These are phyloP conservation scores for Xylaria scruposa DNA, from an alignment of 495 filamentous ascomycete species.

Conservation along the genomic window DNA sequence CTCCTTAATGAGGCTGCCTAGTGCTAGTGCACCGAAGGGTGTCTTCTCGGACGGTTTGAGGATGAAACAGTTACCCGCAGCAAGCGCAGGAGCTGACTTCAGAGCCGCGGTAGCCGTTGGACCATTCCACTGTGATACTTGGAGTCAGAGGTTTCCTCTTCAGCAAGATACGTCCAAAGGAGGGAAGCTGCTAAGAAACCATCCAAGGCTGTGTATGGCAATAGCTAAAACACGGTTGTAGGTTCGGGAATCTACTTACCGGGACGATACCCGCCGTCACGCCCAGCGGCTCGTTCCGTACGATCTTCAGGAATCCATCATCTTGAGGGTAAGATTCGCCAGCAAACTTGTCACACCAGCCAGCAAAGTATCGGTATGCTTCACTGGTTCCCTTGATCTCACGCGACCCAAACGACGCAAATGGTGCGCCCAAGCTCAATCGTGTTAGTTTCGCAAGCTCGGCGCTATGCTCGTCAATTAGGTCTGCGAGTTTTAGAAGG, in stretches of 20 bases:
- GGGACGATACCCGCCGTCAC: conserved; percentile 51
- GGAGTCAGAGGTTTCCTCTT: neutral
- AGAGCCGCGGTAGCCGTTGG: conserved; percentile 42
- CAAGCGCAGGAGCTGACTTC: conserved; percentile 56
- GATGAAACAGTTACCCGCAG: conserved; percentile 53
- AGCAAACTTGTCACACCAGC: conserved; percentile 56
- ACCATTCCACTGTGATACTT: conserved; percentile 47
- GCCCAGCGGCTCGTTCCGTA: conserved; percentile 51
- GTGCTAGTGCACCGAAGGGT: conserved; percentile 40
- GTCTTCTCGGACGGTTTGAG: conserved; percentile 50
- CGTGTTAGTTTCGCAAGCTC: conserved; percentile 44
- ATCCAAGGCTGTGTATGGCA: neutral
- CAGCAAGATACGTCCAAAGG: neutral
- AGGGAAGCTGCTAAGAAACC: neutral
- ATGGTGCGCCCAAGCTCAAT: conserved; percentile 45
- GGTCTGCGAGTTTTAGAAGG: conserved; percentile 47
- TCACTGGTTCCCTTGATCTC: conserved; percentile 40
- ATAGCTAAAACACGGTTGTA: neutral
- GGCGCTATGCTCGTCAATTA: conserved; percentile 45
- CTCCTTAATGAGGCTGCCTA: conserved; percentile 40
- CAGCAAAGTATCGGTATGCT: conserved; percentile 48
- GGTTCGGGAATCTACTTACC: neutral
- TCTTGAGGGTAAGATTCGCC: conserved; percentile 52
- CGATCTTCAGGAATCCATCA: conserved; percentile 54
- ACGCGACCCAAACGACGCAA: conserved; percentile 34